Conservation (phyloP, 2,329 filamentous ascomycete genomes). For the Juglanconis juglandina region DNA sequence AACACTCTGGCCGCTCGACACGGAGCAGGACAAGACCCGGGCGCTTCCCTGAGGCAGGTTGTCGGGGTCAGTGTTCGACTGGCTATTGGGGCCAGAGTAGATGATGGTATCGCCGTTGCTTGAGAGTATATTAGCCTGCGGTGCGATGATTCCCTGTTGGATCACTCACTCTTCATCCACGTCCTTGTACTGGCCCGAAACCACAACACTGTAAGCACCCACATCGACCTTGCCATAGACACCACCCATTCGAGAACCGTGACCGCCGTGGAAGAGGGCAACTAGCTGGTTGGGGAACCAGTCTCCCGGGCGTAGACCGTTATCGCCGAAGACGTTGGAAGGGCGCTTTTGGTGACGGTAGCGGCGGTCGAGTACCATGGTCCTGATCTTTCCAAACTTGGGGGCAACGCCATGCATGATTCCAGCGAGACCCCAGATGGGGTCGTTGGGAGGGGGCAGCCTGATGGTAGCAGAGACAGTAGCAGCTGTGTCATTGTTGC, state of each 20-base stretch:
- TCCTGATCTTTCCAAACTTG: neutral
- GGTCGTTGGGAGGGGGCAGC: slow-evolving; percentile 23
- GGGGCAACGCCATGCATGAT: slow-evolving; percentile 29
- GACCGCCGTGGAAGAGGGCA: slow-evolving; percentile 50
- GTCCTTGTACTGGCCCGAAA: slow-evolving; percentile 34
- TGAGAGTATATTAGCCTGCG: slow-evolving; percentile 16
- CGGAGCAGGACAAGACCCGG: slow-evolving; percentile 21
- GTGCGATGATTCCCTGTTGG: neutral
- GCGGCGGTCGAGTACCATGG: slow-evolving; percentile 16
- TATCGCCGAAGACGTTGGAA: slow-evolving; percentile 27
- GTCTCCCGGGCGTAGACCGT: slow-evolving; percentile 33
- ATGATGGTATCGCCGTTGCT: slow-evolving; percentile 21
- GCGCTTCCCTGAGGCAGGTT: slow-evolving; percentile 15
- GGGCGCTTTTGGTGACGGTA: slow-evolving; percentile 13
- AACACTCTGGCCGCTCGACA: slow-evolving; percentile 18
- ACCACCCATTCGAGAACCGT: slow-evolving; percentile 45
- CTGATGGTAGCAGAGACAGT: neutral
- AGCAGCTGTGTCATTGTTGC: neutral
- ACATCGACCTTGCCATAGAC: slow-evolving; percentile 44
- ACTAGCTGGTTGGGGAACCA: slow-evolving; percentile 55
- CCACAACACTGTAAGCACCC: slow-evolving; percentile 54
- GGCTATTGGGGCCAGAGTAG: slow-evolving; percentile 27
- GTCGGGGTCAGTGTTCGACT: slow-evolving; percentile 12
- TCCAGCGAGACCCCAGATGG: slow-evolving; percentile 28
- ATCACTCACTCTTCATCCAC: slow-evolving; percentile 24